Conservation (phyloP, 805 yeast species). For the Starmerella bacillaris region DNA sequence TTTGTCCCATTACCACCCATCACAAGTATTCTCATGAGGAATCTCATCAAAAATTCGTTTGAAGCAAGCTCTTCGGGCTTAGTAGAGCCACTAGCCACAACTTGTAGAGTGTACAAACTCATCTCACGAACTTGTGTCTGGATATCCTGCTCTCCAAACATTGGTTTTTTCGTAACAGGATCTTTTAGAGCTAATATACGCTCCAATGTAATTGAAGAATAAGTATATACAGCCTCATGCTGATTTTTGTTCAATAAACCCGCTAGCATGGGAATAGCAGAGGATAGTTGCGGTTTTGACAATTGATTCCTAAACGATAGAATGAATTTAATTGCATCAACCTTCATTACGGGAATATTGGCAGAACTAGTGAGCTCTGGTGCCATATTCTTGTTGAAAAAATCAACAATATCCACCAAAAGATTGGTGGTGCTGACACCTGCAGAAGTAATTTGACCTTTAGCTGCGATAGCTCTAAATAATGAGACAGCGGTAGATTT, state of each 20-base stretch:
- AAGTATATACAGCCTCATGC: slow-evolving; percentile 68
- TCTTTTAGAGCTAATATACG: slow-evolving; percentile 59
- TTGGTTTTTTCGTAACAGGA: slow-evolving; percentile 25
- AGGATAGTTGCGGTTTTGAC: slow-evolving; percentile 62
- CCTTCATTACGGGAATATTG: slow-evolving; percentile 56
- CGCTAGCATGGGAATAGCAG: slow-evolving; percentile 63
- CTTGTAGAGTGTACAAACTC: slow-evolving; percentile 44
- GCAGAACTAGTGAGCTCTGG: slow-evolving; percentile 45
- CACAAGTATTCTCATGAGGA: slow-evolving; percentile 66
- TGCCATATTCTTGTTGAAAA: slow-evolving; percentile 66
- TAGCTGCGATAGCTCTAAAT: slow-evolving; percentile 77
- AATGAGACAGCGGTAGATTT: slow-evolving; percentile 77
- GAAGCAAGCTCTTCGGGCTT: slow-evolving; percentile 87
- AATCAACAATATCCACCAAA: slow-evolving; percentile 68
- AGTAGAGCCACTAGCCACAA: slow-evolving; percentile 40
- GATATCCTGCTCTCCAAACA: slow-evolving; percentile 61
- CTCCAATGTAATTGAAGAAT: slow-evolving; percentile 84
- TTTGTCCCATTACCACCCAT: slow-evolving; percentile 38
- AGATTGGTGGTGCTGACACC: slow-evolving; percentile 80
- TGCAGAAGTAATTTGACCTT: slow-evolving; percentile 67
- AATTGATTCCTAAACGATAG: slow-evolving; percentile 82
- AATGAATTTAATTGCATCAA: slow-evolving; percentile 84
- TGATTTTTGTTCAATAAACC: slow-evolving; percentile 46
- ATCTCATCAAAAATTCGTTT: slow-evolving; percentile 81
- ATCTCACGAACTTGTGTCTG: slow-evolving; percentile 40